These are phyloP conservation scores for Pleurotus citrinopileatus DNA, from an alignment of 768 basidiomycete species.

Conservation along the genomic window DNA sequence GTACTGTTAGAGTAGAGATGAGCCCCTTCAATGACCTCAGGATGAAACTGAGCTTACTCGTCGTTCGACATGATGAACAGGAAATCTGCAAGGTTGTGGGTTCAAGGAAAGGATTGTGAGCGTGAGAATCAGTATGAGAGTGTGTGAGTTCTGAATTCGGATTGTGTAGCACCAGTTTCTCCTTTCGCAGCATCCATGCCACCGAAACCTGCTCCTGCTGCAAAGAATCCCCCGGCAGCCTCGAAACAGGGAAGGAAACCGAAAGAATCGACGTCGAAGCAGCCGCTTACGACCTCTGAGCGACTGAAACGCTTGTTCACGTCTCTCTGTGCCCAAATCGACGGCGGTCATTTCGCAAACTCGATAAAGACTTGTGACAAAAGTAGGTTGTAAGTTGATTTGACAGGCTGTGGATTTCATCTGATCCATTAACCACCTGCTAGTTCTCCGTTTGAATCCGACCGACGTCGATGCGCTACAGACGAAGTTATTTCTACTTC, in stretches of 20 bases:
- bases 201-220: conserved; percentile 19
- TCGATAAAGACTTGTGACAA: conserved; percentile 92
- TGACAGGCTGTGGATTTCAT: conserved; percentile 14
- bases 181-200: too few relatives aligned
- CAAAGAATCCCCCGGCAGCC: conserved; percentile 6
- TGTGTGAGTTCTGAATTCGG: background rate
- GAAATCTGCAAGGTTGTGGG: background rate
- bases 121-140: background rate
- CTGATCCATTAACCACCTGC: background rate
- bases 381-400: conserved; percentile 47
- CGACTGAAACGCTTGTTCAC: conserved; percentile 62
- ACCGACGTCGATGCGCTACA: conserved; percentile 69
- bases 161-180: too few relatives aligned
- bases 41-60: background rate
- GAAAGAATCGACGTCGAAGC: conserved; percentile 27
- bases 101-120: background rate
- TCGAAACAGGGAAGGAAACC: conserved; percentile 15
- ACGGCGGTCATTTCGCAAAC: conserved; percentile 83
- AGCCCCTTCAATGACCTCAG: background rate
- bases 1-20: conserved; percentile 14
- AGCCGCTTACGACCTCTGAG: conserved; percentile 30
- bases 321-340: conserved; percentile 83
- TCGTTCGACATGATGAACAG: background rate
- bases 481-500: conserved; percentile 82
- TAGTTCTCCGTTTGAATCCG: conserved; percentile 73